phyloP scores from a whole-genome alignment of 2,329 filamentous ascomycete species.

The Arthrobotrys conoides region DNA sequence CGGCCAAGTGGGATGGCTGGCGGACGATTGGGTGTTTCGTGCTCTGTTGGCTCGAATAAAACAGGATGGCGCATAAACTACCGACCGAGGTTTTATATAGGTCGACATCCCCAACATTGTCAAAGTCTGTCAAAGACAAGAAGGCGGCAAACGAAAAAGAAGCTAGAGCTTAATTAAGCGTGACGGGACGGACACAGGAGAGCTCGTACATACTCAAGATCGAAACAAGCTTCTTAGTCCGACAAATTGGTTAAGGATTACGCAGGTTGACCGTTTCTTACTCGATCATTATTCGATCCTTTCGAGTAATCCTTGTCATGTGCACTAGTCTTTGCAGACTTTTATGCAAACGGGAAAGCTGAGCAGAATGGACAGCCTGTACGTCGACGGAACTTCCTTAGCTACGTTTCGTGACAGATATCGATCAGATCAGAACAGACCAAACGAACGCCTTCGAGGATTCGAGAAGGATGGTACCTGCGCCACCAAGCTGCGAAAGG shows the following conservation, averaged over 20 bases:
- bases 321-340: conserved; percentile 13
- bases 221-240: conserved; percentile 32
- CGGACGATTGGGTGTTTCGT: conserved; percentile 21
- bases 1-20: conserved; percentile 23
- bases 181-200: conserved; percentile 25
- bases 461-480: conserved; percentile 32
- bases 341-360: conserved; percentile 4
- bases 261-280: conserved; percentile 29
- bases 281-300: conserved; percentile 41
- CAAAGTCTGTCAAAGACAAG: conserved; percentile 9
- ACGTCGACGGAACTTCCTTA: background rate
- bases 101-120: conserved; percentile 12
- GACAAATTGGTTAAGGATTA: conserved; percentile 23
- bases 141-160: conserved; percentile 22
- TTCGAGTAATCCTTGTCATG: conserved; percentile 48
- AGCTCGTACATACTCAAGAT: conserved; percentile 16
- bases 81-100: conserved; percentile 9
- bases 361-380: background rate
- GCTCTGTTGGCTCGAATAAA: conserved; percentile 44
- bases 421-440: background rate
- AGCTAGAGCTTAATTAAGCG: conserved; percentile 32
- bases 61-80: conserved; percentile 52
- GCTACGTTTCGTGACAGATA: conserved; percentile 4
- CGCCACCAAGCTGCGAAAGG: conserved; percentile 20
- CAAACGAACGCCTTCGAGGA: conserved; percentile 8